These are phyloP conservation scores for Phanerochaete sordida DNA, from an alignment of 768 basidiomycete genomes.

Conservation along the genomic window DNA sequence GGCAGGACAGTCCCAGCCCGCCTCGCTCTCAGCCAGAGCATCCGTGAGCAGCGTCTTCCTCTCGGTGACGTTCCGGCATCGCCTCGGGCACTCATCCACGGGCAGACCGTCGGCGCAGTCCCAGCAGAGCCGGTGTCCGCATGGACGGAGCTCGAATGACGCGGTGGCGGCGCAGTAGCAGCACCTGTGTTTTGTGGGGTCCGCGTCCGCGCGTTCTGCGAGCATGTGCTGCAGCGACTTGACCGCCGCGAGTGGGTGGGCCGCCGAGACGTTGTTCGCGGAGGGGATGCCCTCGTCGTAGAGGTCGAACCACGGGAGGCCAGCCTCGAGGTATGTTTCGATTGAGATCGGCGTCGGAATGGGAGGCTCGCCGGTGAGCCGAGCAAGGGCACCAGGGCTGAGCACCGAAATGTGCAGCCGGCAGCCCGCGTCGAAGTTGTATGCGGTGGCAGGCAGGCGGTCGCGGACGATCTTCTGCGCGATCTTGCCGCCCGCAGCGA, in stretches of 20 bases:
- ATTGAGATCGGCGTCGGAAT: background rate
- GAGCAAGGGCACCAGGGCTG: slow-evolving; percentile 8
- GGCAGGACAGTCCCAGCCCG: background rate
- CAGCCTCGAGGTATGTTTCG: background rate
- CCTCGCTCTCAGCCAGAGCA: background rate
- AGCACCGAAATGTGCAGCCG: slow-evolving; percentile 18
- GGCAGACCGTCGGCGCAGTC: background rate
- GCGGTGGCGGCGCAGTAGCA: background rate
- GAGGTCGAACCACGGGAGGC: background rate
- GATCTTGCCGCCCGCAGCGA: background rate
- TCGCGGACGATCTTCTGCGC: background rate
- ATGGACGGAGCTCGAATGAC: background rate
- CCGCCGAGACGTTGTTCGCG: background rate
- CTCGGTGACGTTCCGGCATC: background rate
- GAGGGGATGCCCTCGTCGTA: background rate
- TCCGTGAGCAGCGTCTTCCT: background rate
- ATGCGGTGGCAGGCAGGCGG: background rate
- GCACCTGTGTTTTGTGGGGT: background rate
- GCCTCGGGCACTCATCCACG: background rate
- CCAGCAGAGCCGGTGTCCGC: background rate
- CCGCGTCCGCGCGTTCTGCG: background rate
- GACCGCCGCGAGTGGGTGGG: background rate
- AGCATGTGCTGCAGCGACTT: too few relatives aligned
- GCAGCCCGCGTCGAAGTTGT: background rate
- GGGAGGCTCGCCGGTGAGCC: background rate